A percentile compares a stretch with the other conserved stretches of the same genome.
Conservation (phyloP, 345 rosid genomes). For the Citrus australasica region DNA sequence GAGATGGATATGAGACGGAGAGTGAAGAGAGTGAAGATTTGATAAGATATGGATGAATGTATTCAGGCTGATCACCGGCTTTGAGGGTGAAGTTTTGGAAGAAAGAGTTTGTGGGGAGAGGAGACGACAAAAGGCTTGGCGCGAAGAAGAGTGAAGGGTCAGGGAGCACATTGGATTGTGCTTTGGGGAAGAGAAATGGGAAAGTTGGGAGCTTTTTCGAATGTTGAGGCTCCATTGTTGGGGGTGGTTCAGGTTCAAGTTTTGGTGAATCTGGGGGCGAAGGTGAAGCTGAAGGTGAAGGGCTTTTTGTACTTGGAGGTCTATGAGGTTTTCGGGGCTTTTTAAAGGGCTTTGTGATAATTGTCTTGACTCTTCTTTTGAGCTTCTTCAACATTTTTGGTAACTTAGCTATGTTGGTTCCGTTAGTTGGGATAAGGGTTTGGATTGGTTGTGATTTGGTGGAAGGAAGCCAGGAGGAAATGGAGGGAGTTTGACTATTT, state of each 20-base stretch:
- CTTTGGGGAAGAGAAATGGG: conserved; percentile 67
- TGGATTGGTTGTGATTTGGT: not conserved
- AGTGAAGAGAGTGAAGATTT: conserved; percentile 61
- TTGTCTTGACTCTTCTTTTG: conserved; percentile 21
- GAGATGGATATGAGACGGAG: conserved; percentile 74
- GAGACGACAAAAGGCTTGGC: conserved; percentile 58
- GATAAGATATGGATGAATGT: conserved; percentile 87
- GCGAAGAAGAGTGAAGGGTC: conserved; percentile 81
- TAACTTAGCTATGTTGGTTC: not conserved
- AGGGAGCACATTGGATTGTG: conserved; percentile 65
- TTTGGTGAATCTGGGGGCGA: conserved; percentile 3
- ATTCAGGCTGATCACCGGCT: conserved; percentile 78
- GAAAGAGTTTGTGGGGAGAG: conserved; percentile 86
- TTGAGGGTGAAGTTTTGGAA: conserved; percentile 91
- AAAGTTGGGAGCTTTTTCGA: conserved; percentile 15
- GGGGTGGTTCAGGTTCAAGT: conserved; percentile 13
- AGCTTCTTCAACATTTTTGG: conserved; percentile 28
- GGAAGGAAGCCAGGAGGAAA: conserved; percentile 8
- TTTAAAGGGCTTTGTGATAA: conserved; percentile 35
- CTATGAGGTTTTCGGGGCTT: conserved; percentile 19
- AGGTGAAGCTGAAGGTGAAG: not conserved
- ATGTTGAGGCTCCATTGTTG: conserved; percentile 19
- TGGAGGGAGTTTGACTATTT: not conserved
- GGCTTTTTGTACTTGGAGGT: conserved; percentile 11
- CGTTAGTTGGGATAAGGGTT: not conserved